Evolutionary conservation across 768 basidiomycete genomes (phyloP), one percentile per base, ranked within the genome.

Genomic region (Termitomyces sp.): DNA sequence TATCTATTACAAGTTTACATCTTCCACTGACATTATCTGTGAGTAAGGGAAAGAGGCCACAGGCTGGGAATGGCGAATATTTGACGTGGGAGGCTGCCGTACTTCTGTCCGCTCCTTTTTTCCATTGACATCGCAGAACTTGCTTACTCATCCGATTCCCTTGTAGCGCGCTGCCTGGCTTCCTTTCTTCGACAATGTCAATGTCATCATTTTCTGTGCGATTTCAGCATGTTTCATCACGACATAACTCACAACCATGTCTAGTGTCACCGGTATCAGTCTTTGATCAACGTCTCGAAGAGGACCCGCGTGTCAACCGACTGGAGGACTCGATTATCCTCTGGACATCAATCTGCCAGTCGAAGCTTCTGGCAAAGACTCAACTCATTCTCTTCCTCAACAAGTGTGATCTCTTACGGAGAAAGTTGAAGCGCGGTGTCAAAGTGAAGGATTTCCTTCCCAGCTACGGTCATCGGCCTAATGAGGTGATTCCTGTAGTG

Each of bases 141-240:
- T 24, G 36, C 28, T n/a, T 42, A 28, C 51, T 68, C 49, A 71
- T 49, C 58, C 58, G 35, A 16, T 44, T 44, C 20, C 15, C 66
- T 60, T 0, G 28, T 67, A 91, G 88, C 90, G 91, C 42, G 76
- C 84, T 22, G 88, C 88, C 0, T 93, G 91, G 91, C 75, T 90
- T 20, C 88, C 90, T 0, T 93, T 86, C 73, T 92, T 93, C 68
- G 87, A 92, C 56, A 83, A 88, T 67, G 87, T 88, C 48, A 84
- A 91, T 64, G 88, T 87, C 3, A 86, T 93, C 68, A 90, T 93
- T 58, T 92, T 93, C 74, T 78, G 79, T 80, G 48, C 48, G 50
- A 44, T 48, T 22, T 54, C 33, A 45, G 50, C 59, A 45, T 46
- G 22, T 24, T 18, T 35, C 28, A 24, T 12, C 40, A n/a, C 39